Evolutionary conservation across 1,284 basidiomycete genomes (phyloP).

Genomic region (Sporisorium iseilematis-ciliati): DNA sequence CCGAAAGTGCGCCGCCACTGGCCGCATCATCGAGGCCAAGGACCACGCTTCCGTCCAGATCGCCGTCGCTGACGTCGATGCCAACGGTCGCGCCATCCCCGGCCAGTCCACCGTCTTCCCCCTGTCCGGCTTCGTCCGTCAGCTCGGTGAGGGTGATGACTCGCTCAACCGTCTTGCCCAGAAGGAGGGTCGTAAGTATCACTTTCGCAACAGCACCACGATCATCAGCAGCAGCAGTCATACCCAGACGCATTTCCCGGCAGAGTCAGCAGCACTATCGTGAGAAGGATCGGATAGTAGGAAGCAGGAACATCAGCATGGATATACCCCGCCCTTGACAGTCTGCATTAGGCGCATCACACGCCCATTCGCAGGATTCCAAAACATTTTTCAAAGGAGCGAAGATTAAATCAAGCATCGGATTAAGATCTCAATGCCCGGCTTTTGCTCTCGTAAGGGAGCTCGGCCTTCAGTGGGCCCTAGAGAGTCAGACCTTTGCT

Average conservation of each 20-base stretch:
- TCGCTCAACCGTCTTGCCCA: slow-evolving; percentile 96
- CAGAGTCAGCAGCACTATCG: not conserved
- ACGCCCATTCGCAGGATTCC: slow-evolving; percentile 66
- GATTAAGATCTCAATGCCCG: slow-evolving; percentile 67
- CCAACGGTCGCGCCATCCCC: slow-evolving; percentile 86
- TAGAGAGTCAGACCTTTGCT: slow-evolving; percentile 68
- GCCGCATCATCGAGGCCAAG: slow-evolving; percentile 97
- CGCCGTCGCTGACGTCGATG: slow-evolving; percentile 93
- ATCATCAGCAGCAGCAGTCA: slow-evolving; percentile 11
- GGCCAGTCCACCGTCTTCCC: slow-evolving; percentile 90
- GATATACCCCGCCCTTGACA: slow-evolving; percentile 62
- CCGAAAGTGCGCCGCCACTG: slow-evolving; percentile 86
- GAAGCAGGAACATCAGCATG: not conserved
- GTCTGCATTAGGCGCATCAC: slow-evolving; percentile 60
- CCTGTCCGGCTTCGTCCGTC: slow-evolving; percentile 91
- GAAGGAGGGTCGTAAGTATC: slow-evolving; percentile 87
- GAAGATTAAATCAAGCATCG: slow-evolving; percentile 57
- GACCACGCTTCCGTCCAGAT: slow-evolving; percentile 99
- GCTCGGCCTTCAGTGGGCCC: slow-evolving; percentile 51
- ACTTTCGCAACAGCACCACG: not conserved
- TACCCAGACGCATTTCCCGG: not conserved
- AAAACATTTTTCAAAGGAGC: slow-evolving; percentile 58
- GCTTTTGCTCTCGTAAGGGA: slow-evolving; percentile 9
- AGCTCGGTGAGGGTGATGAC: slow-evolving; percentile 97
- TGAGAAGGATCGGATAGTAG: not conserved